Percentiles rank a stretch among this genome's conserved stretches.
Conservation (phyloP, 2,329 filamentous ascomycete genomes). For the Hypoxylon rubiginosum region DNA sequence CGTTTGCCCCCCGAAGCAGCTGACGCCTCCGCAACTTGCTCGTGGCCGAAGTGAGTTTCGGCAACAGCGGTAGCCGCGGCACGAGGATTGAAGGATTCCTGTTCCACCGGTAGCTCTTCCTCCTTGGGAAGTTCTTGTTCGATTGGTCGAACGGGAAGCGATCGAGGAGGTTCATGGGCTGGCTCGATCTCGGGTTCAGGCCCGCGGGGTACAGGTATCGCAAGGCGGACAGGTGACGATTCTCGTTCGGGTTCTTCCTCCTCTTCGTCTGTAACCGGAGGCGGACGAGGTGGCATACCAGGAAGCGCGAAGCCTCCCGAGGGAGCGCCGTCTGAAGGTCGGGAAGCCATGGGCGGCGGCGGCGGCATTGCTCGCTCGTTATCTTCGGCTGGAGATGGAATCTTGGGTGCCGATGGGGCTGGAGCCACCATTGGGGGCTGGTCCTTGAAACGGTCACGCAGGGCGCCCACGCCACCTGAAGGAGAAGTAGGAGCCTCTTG, state of each 20-base stretch:
- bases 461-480: slow-evolving; percentile 75
- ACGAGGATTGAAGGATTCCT: slow-evolving; percentile 72
- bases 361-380: slow-evolving; percentile 69
- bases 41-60: slow-evolving; percentile 59
- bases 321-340: slow-evolving; percentile 62
- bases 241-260: slow-evolving; percentile 67
- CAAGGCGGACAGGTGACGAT: slow-evolving; percentile 84
- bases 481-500: slow-evolving; percentile 68
- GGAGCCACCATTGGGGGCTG: slow-evolving; percentile 72
- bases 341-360: slow-evolving; percentile 73
- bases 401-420: slow-evolving; percentile 35
- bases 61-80: slow-evolving; percentile 70
- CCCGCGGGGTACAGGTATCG: slow-evolving; percentile 83
- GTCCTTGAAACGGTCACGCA: slow-evolving; percentile 87
- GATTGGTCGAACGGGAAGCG: slow-evolving; percentile 75
- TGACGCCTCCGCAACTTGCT: slow-evolving; percentile 53
- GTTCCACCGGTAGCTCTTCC: slow-evolving; percentile 74
- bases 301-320: slow-evolving; percentile 83
- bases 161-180: slow-evolving; percentile 63
- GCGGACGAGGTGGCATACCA: slow-evolving; percentile 75
- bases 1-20: slow-evolving; percentile 70
- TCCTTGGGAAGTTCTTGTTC: slow-evolving; percentile 73
- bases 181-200: slow-evolving; percentile 67
- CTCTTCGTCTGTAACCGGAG: slow-evolving; percentile 68
- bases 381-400: slow-evolving; percentile 49